Evolutionary conservation across 768 basidiomycete species (phyloP), one percentile per base, ranked within the genome.

Genomic region (Gloeophyllum trabeum): DNA sequence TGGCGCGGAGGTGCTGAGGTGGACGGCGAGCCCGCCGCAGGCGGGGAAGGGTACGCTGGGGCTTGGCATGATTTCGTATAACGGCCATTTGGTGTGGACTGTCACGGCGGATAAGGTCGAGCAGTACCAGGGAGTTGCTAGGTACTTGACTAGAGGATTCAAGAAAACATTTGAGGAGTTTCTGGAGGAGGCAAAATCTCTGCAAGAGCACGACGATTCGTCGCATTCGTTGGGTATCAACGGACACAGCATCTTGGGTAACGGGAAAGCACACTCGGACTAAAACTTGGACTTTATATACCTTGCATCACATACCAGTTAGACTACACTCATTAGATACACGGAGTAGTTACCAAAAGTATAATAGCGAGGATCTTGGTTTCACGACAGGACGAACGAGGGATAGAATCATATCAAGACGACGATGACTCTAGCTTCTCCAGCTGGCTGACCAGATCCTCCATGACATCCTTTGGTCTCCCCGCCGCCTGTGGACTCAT

Each of bases 401-500:
- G n/a, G n/a, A n/a, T n/a, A n/a, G n/a, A n/a, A n/a, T n/a, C n/a
- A n/a, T n/a, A n/a, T n/a, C n/a, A n/a, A n/a, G n/a, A n/a, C n/a
- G n/a, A n/a, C n/a, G n/a, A n/a, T n/a, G 67, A 62, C 41, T 79
- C 78, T 57, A 93, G 57, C 21, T 70, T 79, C 25, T 82, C 88
- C 34, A 92, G 64, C 48, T 82, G 79, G 50, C 85, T 76, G n/a
- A 89, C 85, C 22, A 91, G 60, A 48, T 84, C 78, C 39, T 86
- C 80, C 84, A 92, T 87, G 13, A 81, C 80, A 26, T 80, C 77
- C 48, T 60, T 65, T 14, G 57, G 36, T 21, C 19, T 13, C 21
- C 34, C 10, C 32, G 18, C n/a, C n/a, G n/a, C n/a, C n/a, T n/a
- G n/a, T n/a, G n/a, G n/a, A n/a, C n/a, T n/a, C n/a, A n/a, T n/a